Evolutionary conservation across 164 flowering plant genomes (phyloP), one percentile per base, ranked within the genome.

Genomic region (Amborella trichopoda): DNA sequence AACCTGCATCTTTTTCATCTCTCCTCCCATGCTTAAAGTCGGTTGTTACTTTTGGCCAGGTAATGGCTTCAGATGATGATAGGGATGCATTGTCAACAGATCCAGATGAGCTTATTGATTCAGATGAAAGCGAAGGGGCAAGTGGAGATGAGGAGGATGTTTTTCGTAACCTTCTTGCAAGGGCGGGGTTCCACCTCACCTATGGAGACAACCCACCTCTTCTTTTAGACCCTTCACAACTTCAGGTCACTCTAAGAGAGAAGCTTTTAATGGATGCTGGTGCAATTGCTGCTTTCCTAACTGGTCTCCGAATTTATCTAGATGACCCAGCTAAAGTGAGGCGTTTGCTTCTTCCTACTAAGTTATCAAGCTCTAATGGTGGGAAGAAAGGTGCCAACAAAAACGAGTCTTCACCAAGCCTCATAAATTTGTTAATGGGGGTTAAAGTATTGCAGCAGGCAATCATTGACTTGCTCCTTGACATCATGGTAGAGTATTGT

Each of bases 81-180:
- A 95, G 76, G 59, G 95, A 93, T 76, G 93, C 94, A 51, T 69
- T 88, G 52, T 82, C 99, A 44, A 93, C 94, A 21, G 96, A 93
- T 50, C 99, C 99, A 30, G 95, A 83, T 72, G 96, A 93, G 58
- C 84, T 85, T 26, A 66, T 85, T 61, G 95, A 93, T 65, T 93
- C 99, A 37, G 99, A 93, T 49, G 96, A 88, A 46, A 93, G 94
- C 67, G 99, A 93, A 65, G 94, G 83, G 45, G 72, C 83, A 21
- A 88, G 96, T 74, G 96, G 95, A 27, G 99, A 93, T 67, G 99
- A 91, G 65, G 99, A 93, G 61, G 99, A 88, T 52, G 77, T 88
- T 27, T 85, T 93, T 52, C 74, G 96, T 56, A 85, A 83, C 54
- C 94, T 88, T 54, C 89, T 93, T 40, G 83, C 99, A 18, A 66